Percentiles rank a stretch among this genome's conserved stretches.
These are phyloP conservation scores for Hippophae tibetana DNA, from an alignment of 306 rosid genomes.

Conservation along the genomic window DNA sequence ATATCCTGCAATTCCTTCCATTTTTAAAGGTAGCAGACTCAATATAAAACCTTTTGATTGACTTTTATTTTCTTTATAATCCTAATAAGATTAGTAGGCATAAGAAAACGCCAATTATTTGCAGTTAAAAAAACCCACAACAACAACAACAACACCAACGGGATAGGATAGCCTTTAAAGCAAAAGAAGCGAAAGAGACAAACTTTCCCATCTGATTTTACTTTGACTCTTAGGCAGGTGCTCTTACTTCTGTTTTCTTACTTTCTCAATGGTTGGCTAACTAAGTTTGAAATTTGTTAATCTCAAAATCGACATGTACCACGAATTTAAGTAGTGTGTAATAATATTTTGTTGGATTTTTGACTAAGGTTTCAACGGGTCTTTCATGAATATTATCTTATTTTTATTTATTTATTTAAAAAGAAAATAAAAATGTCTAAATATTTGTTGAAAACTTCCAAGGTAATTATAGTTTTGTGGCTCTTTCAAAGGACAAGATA, in stretches of 20 bases:
- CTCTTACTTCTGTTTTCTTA: constrained; percentile 6
- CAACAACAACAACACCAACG: neutral
- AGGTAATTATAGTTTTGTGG: too few species aligned
- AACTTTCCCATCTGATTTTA: constrained; percentile 1
- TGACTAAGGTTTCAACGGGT: neutral
- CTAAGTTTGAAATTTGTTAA: constrained; percentile 21
- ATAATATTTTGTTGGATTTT: neutral
- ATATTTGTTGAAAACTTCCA: too few species aligned
- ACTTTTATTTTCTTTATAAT: too few species aligned
- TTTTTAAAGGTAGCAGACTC: too few species aligned
- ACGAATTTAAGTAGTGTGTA: neutral
- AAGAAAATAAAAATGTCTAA: too few species aligned
- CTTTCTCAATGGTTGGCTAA: constrained; percentile 40
- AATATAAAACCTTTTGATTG: too few species aligned
- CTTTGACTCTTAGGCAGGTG: constrained; percentile 25
- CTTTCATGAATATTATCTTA: too few species aligned
- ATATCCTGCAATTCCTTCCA: too few species aligned
- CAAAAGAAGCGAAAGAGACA: constrained; percentile 8
- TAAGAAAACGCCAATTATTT: too few species aligned
- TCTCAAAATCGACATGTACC: neutral
- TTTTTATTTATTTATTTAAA: too few species aligned
- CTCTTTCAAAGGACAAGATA: too few species aligned
- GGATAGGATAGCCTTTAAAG: neutral
- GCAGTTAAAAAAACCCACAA: neutral
- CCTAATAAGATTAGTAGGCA: too few species aligned